Percentiles rank a stretch among this genome's conserved stretches.
These are phyloP conservation scores for Candida dajiaensis DNA, from an alignment of 805 yeast species.

Conservation along the genomic window DNA sequence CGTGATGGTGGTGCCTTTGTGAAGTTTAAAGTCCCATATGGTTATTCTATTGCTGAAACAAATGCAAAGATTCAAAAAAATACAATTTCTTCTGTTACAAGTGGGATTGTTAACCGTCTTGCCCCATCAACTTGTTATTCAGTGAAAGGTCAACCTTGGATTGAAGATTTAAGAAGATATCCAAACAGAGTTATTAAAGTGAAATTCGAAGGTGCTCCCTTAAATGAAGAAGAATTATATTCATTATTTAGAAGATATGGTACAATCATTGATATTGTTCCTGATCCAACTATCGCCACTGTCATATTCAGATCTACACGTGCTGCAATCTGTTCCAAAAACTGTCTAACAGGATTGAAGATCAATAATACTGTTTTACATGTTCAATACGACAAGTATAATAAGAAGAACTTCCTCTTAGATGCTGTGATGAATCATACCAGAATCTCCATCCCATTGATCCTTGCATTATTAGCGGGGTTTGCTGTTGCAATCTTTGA, in stretches of 20 bases:
- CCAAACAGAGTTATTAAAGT: conserved; percentile 63
- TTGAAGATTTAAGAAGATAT: conserved; percentile 80
- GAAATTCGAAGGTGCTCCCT: conserved; percentile 66
- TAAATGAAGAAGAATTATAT: conserved; percentile 78
- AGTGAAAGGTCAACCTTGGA: conserved; percentile 93
- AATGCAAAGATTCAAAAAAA: conserved; percentile 46
- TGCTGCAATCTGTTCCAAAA: conserved; percentile 80
- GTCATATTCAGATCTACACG: conserved; percentile 52
- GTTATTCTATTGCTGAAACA: conserved; percentile 42
- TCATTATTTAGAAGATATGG: conserved; percentile 86
- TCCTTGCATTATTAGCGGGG: conserved; percentile 75
- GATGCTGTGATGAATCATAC: conserved; percentile 69
- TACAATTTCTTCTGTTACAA: conserved; percentile 32
- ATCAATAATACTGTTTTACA: conserved; percentile 64
- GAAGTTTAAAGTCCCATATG: conserved; percentile 57
- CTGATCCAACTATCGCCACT: conserved; percentile 41
- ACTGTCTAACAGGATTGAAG: conserved; percentile 79
- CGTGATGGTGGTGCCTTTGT: conserved; percentile 96
- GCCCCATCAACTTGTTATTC: conserved; percentile 53
- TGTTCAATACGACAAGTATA: conserved; percentile 60
- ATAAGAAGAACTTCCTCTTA: conserved; percentile 44
- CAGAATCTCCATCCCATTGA: conserved; percentile 72
- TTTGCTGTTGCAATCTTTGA: conserved; percentile 84
- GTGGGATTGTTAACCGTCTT: conserved; percentile 35
- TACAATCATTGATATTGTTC: conserved; percentile 64